Base-by-base conservation (phyloP, 108 stramenopile genomes). In the Cyclotella cryptica region DNA sequence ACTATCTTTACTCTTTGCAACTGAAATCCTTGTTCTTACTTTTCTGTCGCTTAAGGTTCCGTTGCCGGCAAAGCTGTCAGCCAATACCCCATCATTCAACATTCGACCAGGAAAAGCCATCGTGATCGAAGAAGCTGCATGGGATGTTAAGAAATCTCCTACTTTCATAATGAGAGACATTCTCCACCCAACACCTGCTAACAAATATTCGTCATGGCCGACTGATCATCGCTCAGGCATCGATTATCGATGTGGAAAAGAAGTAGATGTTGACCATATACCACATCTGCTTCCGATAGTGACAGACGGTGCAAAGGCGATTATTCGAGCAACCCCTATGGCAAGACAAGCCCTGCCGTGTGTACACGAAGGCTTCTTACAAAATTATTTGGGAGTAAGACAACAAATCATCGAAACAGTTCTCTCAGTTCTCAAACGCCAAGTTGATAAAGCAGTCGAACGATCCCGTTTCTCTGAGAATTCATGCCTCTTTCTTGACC, bases 331-430 rank as follows among this genome's bases (percentile, higher is more conserved):
- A 45, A 88, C 88, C 18, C 92, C 92, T 11, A 66, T 91, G 66
- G 87, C 87, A 12, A 78, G 88, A 51, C 87, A 88, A 57, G 85
- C 89, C 3, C 77, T 90, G 44, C 90, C 92, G 4, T 81, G 88
- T 46, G 90, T 92, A 5, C 93, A 94, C 65, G 89, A 89, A 66
- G 93, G 93, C 26, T 94, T 94, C 73, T 74, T 89, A 47, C 84
- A 86, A 7, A 85, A 80, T 22, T 94, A 94, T 66, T 74, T 54
- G 14, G 81, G 87, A 41, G 85, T 94, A 19, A 89, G 93, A 66
- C 67, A 84, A 42, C 66, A 92, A 68, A 44, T 94, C 22, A 75
- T 92, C 49, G 78, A 80, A 21, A 55, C 84, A 59, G 62, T 92
- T 19, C 44, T 94, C 26, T 63, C 69, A 14, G 86, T 90, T 1